Conservation (phyloP, 495 filamentous ascomycete species). For the Podospora tetraspora region DNA sequence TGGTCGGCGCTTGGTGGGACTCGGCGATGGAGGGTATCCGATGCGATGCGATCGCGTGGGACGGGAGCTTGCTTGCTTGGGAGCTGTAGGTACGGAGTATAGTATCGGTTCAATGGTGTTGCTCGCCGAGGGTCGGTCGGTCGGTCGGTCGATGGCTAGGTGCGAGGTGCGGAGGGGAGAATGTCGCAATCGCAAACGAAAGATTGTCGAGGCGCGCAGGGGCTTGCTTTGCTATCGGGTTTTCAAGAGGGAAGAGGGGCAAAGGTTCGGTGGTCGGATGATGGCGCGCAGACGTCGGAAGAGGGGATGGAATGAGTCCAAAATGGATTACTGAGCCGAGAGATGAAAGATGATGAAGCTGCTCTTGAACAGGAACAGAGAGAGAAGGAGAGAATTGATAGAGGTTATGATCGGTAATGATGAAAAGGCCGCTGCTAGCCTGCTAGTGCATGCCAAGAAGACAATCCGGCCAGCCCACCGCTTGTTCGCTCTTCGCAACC, state of each 20-base stretch:
- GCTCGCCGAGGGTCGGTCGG: background rate
- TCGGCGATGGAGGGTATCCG: background rate
- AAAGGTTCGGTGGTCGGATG: background rate
- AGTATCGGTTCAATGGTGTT: background rate
- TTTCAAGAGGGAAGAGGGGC: background rate
- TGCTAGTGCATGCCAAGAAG: background rate
- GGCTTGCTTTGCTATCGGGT: background rate
- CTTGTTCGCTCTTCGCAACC: background rate
- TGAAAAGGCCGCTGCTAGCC: background rate
- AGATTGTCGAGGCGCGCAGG: background rate
- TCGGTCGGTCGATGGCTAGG: background rate
- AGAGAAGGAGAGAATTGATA: background rate
- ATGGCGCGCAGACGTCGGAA: background rate
- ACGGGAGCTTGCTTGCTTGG: background rate
- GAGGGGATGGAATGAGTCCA: background rate
- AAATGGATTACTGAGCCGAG: background rate
- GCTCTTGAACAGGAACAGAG: background rate
- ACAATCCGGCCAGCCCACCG: background rate
- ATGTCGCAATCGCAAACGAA: background rate
- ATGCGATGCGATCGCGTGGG: background rate
- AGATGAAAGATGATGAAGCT: background rate
- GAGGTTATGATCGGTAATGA: background rate
- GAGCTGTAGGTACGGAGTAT: background rate
- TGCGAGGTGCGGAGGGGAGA: background rate
- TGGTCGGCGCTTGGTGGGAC: constrained; percentile 17